Conservation (phyloP, 306 rosid species). For the Citrullus amarus region DNA sequence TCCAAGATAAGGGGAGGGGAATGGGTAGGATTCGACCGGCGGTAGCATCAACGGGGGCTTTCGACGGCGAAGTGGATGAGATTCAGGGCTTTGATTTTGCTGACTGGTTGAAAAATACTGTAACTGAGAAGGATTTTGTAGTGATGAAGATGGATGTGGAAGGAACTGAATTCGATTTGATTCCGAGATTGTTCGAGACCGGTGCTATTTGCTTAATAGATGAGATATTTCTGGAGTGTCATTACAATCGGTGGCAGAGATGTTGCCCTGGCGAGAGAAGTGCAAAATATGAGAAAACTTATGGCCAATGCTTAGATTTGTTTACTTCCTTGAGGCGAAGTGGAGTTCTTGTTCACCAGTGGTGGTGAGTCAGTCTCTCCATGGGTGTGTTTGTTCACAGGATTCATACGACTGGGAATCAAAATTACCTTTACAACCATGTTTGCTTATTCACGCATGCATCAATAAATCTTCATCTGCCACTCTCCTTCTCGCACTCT, state of each 20-base stretch:
- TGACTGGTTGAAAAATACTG: slow-evolving; percentile 62
- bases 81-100: slow-evolving; percentile 89
- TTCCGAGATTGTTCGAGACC: slow-evolving; percentile 69
- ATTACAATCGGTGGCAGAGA: slow-evolving; percentile 97
- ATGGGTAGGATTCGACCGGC: slow-evolving; percentile 93
- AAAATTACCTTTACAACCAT: neutral
- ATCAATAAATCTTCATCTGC: neutral
- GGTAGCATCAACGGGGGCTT: slow-evolving; percentile 13
- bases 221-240: slow-evolving; percentile 92
- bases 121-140: slow-evolving; percentile 65
- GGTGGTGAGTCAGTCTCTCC: slow-evolving; percentile 42
- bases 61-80: slow-evolving; percentile 69
- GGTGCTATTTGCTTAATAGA: slow-evolving; percentile 94
- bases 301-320: slow-evolving; percentile 73
- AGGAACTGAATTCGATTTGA: slow-evolving; percentile 86
- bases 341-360: slow-evolving; percentile 96
- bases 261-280: slow-evolving; percentile 93
- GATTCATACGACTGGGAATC: neutral
- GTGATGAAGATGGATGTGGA: slow-evolving; percentile 99
- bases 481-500: neutral
- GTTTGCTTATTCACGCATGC: neutral
- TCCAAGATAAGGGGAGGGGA: slow-evolving; percentile 70
- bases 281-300: slow-evolving; percentile 69
- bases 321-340: slow-evolving; percentile 66
- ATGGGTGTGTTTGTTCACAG: neutral